Base-by-base conservation (phyloP, 345 rosid genomes). In the Eutrema heterophyllum region DNA sequence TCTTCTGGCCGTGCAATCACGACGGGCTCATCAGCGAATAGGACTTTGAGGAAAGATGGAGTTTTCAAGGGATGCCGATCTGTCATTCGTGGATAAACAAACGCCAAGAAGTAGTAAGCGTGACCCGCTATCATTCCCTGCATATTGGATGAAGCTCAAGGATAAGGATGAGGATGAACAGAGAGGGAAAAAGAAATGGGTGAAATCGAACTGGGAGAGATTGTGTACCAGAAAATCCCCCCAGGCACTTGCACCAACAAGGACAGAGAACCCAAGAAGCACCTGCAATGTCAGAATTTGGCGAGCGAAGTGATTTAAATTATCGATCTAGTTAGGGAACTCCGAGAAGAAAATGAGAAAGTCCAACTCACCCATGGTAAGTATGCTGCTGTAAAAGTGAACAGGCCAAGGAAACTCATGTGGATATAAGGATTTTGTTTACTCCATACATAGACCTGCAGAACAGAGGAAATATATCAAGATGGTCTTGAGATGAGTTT, bases 61-160 rank as follows among this genome's bases (percentile, higher is more conserved):
- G 99, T 90, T 70, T 74, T 82, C 26, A 95, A 84, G 41, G 99
- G 99, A 26, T 80, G 83, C 0, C 99, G 94, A 43, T 88, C 85
- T 0, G 94, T 85, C 96, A 95, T 88, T 73, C 85, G 68, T 4
- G 99, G 99, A 75, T 92, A 92, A 48, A 95, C 98, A 29, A 90
- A 97, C 36, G 89, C 98, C 5, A 95, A 89, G 75, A 95, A 95
- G 79, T 95, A 95, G 86, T 95, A 95, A 9, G 97, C 96, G 38
- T 95, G 99, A n/a, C 99, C 98, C 0, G 98, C 94, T 72, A 92
- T 86, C 98, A 95, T 95, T 70, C 99, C 99, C 99, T 95, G 90
- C 26, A 66, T 15, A 51, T 67, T 29, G 63, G 59, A 58, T 30
- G 54, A 36, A 53, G 12, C 21, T 59, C 5, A 70, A 45, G 43